A percentile compares a stretch with the other conserved stretches of the same genome.
Conservation (phyloP, 495 filamentous ascomycete genomes). For the Aspergillus sparsus region DNA sequence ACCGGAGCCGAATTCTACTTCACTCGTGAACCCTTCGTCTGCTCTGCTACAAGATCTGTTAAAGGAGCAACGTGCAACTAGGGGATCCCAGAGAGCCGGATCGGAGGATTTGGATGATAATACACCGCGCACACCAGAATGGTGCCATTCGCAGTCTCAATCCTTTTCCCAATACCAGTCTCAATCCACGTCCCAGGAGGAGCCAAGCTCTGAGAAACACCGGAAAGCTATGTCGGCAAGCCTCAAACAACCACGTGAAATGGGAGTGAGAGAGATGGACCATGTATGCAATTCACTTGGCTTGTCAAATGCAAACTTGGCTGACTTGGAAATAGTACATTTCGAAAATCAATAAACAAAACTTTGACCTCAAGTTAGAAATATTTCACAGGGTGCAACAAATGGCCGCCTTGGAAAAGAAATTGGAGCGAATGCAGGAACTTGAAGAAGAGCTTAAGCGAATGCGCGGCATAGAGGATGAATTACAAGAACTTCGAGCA, state of each 20-base stretch:
- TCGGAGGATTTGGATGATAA: conserved; percentile 31
- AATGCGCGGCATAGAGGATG: conserved; percentile 63
- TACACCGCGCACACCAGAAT: conserved; percentile 35
- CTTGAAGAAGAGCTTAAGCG: conserved; percentile 67
- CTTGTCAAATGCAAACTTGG: conserved; percentile 3
- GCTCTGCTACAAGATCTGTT: conserved; percentile 48
- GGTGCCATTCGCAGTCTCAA: conserved; percentile 22
- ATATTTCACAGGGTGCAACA: conserved; percentile 71
- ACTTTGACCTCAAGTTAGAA: conserved; percentile 88
- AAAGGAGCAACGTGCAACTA: conserved; percentile 49
- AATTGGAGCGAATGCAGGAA: conserved; percentile 66
- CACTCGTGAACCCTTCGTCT: conserved; percentile 48
- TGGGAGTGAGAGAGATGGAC: conserved; percentile 54
- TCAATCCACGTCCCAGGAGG: conserved; percentile 33
- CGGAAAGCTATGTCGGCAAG: conserved; percentile 32
- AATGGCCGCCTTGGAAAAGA: conserved; percentile 66
- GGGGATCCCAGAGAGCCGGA: conserved; percentile 32
- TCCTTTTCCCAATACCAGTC: conserved; percentile 21
- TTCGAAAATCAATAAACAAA: conserved; percentile 76
- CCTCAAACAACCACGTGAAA: conserved; percentile 43
- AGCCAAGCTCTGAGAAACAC: conserved; percentile 41
- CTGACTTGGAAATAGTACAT: conserved; percentile 40
- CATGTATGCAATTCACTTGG: conserved; percentile 34
- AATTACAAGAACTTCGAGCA: conserved; percentile 61
- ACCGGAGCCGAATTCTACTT: conserved; percentile 30